A percentile compares a stretch with the other conserved stretches of the same genome.
Evolutionary conservation across 164 flowering plant species (phyloP).

Genomic region (Annona squamosa): DNA sequence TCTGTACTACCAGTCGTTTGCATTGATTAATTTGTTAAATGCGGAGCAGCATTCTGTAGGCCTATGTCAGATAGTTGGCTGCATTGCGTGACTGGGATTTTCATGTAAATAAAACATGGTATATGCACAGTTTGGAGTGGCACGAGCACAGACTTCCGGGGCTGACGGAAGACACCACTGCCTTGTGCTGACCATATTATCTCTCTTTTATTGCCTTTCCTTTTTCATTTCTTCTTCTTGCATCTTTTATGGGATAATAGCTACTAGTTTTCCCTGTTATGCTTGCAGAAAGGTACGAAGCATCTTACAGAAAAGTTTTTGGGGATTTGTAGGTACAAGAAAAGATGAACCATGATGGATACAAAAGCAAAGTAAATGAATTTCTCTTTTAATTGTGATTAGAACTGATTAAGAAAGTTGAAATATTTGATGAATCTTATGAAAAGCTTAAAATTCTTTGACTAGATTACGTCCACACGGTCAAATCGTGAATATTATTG

Average conservation of each 20-base stretch:
- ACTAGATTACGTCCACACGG: neutral
- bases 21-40: neutral
- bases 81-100: neutral
- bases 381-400: neutral
- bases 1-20: neutral
- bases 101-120: neutral
- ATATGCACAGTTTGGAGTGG: neutral
- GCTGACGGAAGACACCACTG: neutral
- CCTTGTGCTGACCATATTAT: neutral
- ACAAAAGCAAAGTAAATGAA: neutral
- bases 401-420: neutral
- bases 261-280: neutral
- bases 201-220: neutral
- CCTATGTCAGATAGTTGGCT: neutral
- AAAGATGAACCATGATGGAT: constrained; percentile 8
- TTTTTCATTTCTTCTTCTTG: neutral
- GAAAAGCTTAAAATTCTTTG: neutral
- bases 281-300: neutral
- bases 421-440: constrained; percentile 1
- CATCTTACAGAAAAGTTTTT: constrained; percentile 4
- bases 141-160: neutral
- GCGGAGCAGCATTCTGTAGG: neutral
- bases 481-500: neutral
- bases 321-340: constrained; percentile 14
- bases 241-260: neutral